phyloP scores from a whole-genome alignment of 768 basidiomycete species.

The Xerocomus brunneocitrinus region DNA sequence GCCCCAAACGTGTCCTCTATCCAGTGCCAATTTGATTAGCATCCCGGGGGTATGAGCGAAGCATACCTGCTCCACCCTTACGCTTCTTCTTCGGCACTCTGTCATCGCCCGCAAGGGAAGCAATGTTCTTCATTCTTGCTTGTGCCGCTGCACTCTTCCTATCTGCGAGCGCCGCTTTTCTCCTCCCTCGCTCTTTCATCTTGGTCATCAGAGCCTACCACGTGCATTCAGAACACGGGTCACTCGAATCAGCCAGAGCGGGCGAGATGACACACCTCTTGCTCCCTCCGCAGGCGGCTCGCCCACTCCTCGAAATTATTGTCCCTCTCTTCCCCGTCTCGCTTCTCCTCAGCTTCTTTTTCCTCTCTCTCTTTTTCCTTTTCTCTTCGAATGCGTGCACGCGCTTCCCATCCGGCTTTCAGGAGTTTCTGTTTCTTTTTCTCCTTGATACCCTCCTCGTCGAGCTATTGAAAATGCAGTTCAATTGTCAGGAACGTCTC shows the following conservation, averaged over 20 bases:
- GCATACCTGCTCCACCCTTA: conserved; percentile 71
- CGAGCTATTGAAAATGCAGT: conserved; percentile 45
- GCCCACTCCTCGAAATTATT: conserved; percentile 74
- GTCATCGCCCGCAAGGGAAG: conserved; percentile 85
- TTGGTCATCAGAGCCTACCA: conserved; percentile 68
- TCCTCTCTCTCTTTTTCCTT: conserved; percentile 83
- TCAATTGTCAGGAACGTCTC: neutral
- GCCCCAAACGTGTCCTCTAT: conserved; percentile 90
- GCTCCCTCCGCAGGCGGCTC: conserved; percentile 64
- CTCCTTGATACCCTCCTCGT: conserved; percentile 89
- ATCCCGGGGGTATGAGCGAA: neutral
- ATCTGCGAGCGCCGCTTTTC: conserved; percentile 80
- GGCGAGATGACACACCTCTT: conserved; percentile 55
- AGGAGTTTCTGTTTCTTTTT: conserved; percentile 90
- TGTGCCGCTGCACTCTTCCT: conserved; percentile 94
- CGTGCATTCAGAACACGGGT: neutral
- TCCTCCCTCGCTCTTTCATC: conserved; percentile 78
- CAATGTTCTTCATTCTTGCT: conserved; percentile 93
- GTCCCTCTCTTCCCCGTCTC: conserved; percentile 71
- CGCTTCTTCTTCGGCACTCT: conserved; percentile 79
- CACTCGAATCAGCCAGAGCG: neutral
- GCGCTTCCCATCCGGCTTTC: conserved; percentile 92
- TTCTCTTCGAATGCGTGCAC: conserved; percentile 76
- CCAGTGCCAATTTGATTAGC: conserved; percentile 1
- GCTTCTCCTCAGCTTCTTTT: conserved; percentile 50